Evolutionary conservation across 2,329 filamentous ascomycete genomes (phyloP).

Genomic region (Trichoderma hamatum): DNA sequence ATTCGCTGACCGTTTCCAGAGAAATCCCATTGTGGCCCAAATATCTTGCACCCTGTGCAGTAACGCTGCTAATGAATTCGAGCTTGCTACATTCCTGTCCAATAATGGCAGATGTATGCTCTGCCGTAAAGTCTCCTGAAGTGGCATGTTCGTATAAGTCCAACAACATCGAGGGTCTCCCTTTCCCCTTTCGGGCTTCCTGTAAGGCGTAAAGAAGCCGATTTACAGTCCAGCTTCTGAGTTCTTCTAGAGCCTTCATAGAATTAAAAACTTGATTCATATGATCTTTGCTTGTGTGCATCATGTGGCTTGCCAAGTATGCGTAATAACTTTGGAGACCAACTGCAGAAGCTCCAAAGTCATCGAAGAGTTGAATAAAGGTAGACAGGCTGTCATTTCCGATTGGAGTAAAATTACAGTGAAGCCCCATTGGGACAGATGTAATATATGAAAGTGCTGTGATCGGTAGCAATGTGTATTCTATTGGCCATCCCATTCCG

Average conservation of each 20-base stretch:
- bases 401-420: fast-evolving
- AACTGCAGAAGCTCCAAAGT: not conserved
- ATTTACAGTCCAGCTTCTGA: not conserved
- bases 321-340: slow-evolving; percentile 19
- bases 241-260: not conserved
- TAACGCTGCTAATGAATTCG: slow-evolving; percentile 7
- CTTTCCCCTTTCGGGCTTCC: not conserved
- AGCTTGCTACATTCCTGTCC: slow-evolving; percentile 29
- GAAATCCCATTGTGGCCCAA: slow-evolving; percentile 29
- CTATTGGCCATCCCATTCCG: slow-evolving; percentile 24
- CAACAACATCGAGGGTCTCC: not conserved
- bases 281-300: slow-evolving; percentile 12
- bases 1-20: not conserved
- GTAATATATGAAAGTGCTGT: not conserved
- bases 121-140: not conserved
- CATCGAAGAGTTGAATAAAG: slow-evolving; percentile 28
- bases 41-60: slow-evolving; percentile 26
- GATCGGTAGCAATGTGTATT: slow-evolving; percentile 27
- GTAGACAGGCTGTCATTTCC: not conserved
- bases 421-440: fast-evolving
- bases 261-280: not conserved
- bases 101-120: not conserved
- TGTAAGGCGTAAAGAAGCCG: not conserved
- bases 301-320: slow-evolving; percentile 14
- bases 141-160: not conserved